Evolutionary conservation across 768 basidiomycete genomes (phyloP).

Genomic region (Leccinum subgranulosum): DNA sequence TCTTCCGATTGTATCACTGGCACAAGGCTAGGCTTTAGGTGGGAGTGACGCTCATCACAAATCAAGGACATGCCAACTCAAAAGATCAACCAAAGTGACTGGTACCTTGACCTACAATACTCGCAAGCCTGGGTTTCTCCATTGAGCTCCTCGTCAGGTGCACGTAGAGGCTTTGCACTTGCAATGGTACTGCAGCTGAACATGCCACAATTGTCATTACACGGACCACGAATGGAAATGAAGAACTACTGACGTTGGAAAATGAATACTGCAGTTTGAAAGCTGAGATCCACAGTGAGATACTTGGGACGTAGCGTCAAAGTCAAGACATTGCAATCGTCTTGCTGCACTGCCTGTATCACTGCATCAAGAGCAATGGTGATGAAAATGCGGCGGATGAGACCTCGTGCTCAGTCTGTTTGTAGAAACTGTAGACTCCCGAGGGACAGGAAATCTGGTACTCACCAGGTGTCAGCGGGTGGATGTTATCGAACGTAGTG

Average conservation of each 20-base stretch:
- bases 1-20: no score
- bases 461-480: no score
- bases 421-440: no score
- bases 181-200: neutral
- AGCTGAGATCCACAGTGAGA: conserved; percentile 1
- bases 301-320: neutral
- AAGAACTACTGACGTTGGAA: conserved; percentile 1
- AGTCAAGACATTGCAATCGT: neutral
- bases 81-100: no score
- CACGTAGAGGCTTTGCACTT: conserved; percentile 2
- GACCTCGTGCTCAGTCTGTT: neutral
- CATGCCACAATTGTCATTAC: neutral
- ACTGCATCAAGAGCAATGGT: conserved; percentile 1
- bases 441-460: no score
- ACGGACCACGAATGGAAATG: neutral
- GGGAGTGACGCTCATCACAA: no score
- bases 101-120: conserved; percentile 11
- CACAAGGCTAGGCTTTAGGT: no score
- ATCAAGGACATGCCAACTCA: no score
- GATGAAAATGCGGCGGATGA: neutral
- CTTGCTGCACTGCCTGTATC: neutral
- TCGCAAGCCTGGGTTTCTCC: conserved; percentile 16
- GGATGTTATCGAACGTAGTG: no score
- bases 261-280: neutral
- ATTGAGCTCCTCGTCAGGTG: neutral